Evolutionary conservation across 225 moss, liverwort and hornwort species (phyloP).

Genomic region (Marchantia paleacea): DNA sequence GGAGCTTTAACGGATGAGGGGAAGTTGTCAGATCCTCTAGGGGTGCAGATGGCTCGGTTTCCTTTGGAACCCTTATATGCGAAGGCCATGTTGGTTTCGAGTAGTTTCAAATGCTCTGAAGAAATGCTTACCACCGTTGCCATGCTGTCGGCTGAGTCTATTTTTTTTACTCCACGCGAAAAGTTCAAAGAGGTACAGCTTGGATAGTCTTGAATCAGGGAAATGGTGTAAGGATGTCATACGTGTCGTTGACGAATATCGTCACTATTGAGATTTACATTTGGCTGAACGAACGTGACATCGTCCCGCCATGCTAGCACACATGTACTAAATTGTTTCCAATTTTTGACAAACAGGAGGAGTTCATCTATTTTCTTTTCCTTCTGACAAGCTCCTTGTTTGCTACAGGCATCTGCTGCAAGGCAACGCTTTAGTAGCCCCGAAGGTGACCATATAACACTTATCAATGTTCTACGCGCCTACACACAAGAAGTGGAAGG

Average conservation of each 20-base stretch:
- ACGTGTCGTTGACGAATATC: not conserved
- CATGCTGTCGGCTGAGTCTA: conserved; percentile 92
- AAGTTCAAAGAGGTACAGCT: conserved; percentile 83
- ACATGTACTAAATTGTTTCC: not conserved
- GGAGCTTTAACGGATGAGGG: conserved; percentile 90
- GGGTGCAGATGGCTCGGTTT: conserved; percentile 81
- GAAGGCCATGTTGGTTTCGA: conserved; percentile 87
- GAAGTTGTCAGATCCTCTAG: conserved; percentile 77
- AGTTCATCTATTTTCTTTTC: not conserved
- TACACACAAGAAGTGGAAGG: conserved; percentile 70
- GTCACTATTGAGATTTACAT: no score
- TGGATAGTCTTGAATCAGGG: not conserved
- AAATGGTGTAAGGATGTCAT: not conserved
- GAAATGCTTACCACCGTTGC: conserved; percentile 95
- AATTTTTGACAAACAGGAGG: not conserved
- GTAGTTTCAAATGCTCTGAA: conserved; percentile 79
- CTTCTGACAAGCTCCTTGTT: not conserved
- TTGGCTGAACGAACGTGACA: no score
- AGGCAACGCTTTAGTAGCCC: conserved; percentile 77
- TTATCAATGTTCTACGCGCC: conserved; percentile 80
- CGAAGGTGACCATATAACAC: conserved; percentile 91
- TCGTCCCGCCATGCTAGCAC: not conserved
- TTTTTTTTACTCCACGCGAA: conserved; percentile 85
- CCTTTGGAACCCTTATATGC: conserved; percentile 91
- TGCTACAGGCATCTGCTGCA: conserved; percentile 75